Evolutionary conservation across 2,329 filamentous ascomycete genomes (phyloP).

Genomic region (Alternaria consortialis): DNA sequence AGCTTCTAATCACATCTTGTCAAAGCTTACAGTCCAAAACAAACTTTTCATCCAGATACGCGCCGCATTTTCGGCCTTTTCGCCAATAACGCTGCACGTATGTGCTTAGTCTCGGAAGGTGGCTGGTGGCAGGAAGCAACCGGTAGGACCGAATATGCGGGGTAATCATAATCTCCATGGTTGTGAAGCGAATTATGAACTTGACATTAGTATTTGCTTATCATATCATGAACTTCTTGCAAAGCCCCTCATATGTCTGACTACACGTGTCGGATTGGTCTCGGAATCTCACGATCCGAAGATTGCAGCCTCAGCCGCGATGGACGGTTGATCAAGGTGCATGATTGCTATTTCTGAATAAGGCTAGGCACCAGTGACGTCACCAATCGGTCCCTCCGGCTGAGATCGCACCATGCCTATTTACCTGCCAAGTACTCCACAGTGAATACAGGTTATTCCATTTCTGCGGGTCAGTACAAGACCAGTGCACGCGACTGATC

Average conservation of each 20-base stretch:
- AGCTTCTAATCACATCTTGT: background rate
- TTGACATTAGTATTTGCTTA: background rate
- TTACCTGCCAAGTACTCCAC: conserved; percentile 18
- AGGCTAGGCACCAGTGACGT: conserved; percentile 17
- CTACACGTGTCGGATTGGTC: background rate
- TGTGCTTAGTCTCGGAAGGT: conserved; percentile 1
- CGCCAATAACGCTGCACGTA: background rate
- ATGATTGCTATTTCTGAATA: background rate
- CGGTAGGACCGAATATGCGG: background rate
- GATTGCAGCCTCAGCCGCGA: background rate
- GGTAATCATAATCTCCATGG: background rate
- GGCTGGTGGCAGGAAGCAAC: background rate
- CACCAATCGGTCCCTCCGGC: conserved; percentile 15
- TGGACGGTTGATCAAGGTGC: conserved; percentile 7
- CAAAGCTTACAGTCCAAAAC: background rate
- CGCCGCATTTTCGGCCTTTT: background rate
- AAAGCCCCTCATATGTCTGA: background rate
- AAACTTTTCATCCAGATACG: conserved; percentile 2
- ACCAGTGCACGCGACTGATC: conserved; percentile 23
- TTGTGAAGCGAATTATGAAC: background rate
- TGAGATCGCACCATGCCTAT: conserved; percentile 14
- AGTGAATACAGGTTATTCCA: conserved; percentile 38
- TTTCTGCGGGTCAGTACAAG: conserved; percentile 28
- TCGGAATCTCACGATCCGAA: background rate
- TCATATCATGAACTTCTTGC: background rate